Evolutionary conservation across 2,329 filamentous ascomycete species (phyloP), one percentile per base, ranked within the genome.

Genomic region (Lasiodiplodia hormozganensis): DNA sequence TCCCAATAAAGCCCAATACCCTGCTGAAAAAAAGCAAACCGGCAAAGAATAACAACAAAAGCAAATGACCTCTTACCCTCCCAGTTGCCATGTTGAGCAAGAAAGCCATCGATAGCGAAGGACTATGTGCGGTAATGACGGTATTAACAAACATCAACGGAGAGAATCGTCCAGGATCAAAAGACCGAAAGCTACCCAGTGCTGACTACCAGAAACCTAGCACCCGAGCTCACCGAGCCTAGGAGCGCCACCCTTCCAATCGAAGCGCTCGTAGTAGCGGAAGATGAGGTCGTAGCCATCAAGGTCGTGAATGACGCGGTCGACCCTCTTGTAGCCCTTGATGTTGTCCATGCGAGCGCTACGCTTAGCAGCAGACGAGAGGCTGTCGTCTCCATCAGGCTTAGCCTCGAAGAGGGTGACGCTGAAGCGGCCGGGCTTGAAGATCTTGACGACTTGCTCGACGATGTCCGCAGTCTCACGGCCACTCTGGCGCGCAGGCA

Each of bases 211-310:
- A 47, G 36, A 11, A 36, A 51, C 23, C 21, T 68, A 68, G 66
- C 28, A 68, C 10, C 58, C 67, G 69, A 77, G 74, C 79, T 90
- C 88, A 47, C 88, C 88, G 76, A 90, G 78, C 74, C 88, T 83
- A 57, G 88, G 88, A 72, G 85, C 85, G 71, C 88, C 88, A 66
- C 88, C 88, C 78, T 86, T 86, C 87, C 88, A 98, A 75, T 92
- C 95, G 73, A 97, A 89, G 69, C 93, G 89, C 84, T 98, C 94
- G 77, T 97, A 99, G 85, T 96, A 97, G 69, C 95, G 89, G 83
- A 99, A 99, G 56, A 99, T 91, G 47, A 99, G 85, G 79, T 98
- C 94, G 77, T 99, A 99, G 65, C 96, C 96, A 77, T 99, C 95
- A 74, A 99, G 90, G 76, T 98, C 94, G 80, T 99, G 96, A 62